These are phyloP conservation scores for Pseudoturritis turrita DNA, from an alignment of 345 rosid species.

Conservation along the genomic window DNA sequence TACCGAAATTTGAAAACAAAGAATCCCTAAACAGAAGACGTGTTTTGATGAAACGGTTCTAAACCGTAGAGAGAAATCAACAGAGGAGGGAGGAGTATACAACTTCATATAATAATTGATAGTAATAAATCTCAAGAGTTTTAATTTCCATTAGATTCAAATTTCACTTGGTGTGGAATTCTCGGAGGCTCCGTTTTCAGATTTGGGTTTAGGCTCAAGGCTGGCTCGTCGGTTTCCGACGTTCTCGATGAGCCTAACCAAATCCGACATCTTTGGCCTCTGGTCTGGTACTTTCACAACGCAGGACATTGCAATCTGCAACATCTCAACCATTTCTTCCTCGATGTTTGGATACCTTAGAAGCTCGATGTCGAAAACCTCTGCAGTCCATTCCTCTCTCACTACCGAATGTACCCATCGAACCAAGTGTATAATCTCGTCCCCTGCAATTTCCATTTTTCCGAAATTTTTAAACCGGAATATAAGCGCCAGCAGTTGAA, in stretches of 20 bases:
- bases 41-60: slow-evolving; percentile 16
- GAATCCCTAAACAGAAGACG: slow-evolving; percentile 18
- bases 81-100: slow-evolving; percentile 14
- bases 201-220: slow-evolving; percentile 37
- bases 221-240: slow-evolving; percentile 37
- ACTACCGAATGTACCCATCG: slow-evolving; percentile 98
- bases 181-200: slow-evolving; percentile 46
- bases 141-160: slow-evolving; percentile 19
- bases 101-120: not conserved
- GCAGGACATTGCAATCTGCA: slow-evolving; percentile 94
- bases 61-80: slow-evolving; percentile 16
- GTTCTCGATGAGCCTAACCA: slow-evolving; percentile 71
- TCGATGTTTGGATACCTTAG: slow-evolving; percentile 85
- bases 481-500: not conserved
- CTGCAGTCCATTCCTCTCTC: slow-evolving; percentile 98
- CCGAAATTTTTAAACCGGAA: slow-evolving; percentile 29
- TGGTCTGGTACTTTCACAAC: slow-evolving; percentile 80
- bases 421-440: slow-evolving; percentile 88
- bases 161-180: slow-evolving; percentile 42
- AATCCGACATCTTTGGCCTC: slow-evolving; percentile 75
- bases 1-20: not conserved
- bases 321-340: slow-evolving; percentile 98
- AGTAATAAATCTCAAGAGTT: not conserved
- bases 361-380: slow-evolving; percentile 91
- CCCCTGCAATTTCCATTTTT: slow-evolving; percentile 52